phyloP scores from a whole-genome alignment of 2,329 filamentous ascomycete species.

The Penicillium freii region DNA sequence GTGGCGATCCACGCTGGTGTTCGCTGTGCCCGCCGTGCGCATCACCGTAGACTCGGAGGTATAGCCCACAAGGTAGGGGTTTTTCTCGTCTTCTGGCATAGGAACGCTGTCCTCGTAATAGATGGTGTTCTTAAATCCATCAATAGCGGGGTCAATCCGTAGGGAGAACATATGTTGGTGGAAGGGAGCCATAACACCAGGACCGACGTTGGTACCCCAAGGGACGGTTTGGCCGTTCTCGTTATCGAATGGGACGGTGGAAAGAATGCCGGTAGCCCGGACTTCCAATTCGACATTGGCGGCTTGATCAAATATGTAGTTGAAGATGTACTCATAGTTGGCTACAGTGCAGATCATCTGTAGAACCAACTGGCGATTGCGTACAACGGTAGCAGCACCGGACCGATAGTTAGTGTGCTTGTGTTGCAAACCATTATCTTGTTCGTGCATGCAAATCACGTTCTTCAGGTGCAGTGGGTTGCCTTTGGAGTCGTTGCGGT shows the following conservation, averaged over 20 bases:
- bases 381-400: conserved; percentile 60
- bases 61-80: conserved; percentile 55
- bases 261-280: conserved; percentile 66
- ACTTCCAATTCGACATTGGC: conserved; percentile 67
- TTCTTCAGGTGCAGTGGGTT: conserved; percentile 61
- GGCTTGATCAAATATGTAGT: conserved; percentile 70
- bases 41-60: conserved; percentile 50
- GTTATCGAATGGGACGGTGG: conserved; percentile 64
- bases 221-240: conserved; percentile 60
- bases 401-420: conserved; percentile 72
- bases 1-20: conserved; percentile 49
- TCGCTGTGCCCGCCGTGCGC: conserved; percentile 47
- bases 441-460: conserved; percentile 67
- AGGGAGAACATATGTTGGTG: conserved; percentile 77
- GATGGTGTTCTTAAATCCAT: conserved; percentile 55
- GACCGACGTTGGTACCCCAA: conserved; percentile 67
- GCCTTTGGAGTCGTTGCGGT: conserved; percentile 60
- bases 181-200: conserved; percentile 66
- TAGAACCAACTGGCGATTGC: conserved; percentile 64
- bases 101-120: conserved; percentile 60
- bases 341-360: conserved; percentile 70
- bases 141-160: conserved; percentile 62
- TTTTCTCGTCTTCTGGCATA: conserved; percentile 54
- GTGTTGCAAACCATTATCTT: conserved; percentile 67
- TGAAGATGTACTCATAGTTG: conserved; percentile 73